Conservation (phyloP, 2,329 filamentous ascomycete genomes). For the Biscogniauxia mediterranea region DNA sequence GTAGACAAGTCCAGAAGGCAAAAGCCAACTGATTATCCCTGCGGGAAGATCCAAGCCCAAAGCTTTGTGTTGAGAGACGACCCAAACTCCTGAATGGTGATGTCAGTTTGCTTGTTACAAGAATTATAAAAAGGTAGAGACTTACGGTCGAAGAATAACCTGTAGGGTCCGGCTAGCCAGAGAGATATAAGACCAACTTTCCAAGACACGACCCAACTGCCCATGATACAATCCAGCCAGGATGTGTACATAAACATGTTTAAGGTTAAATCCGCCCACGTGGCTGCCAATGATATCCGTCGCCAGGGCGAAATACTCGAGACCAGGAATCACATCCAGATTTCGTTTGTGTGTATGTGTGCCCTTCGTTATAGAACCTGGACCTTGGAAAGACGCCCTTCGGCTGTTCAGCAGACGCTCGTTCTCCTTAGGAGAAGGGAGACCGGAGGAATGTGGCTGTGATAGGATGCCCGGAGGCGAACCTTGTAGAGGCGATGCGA, state of each 20-base stretch:
- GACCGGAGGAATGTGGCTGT: slow-evolving; percentile 48
- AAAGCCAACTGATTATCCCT: slow-evolving; percentile 66
- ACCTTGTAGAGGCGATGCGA: slow-evolving; percentile 52
- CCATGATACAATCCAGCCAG: slow-evolving; percentile 86
- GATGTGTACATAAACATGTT: slow-evolving; percentile 81
- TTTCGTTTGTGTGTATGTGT: slow-evolving; percentile 51
- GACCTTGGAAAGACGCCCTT: slow-evolving; percentile 51
- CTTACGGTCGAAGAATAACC: slow-evolving; percentile 73
- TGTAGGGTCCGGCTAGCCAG: slow-evolving; percentile 59
- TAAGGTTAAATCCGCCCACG: slow-evolving; percentile 73
- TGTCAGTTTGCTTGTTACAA: slow-evolving; percentile 6
- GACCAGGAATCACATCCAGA: slow-evolving; percentile 80
- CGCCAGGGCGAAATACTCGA: slow-evolving; percentile 86
- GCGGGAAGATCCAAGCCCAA: slow-evolving; percentile 37
- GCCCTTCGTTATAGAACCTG: slow-evolving; percentile 26
- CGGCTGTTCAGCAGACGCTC: slow-evolving; percentile 46
- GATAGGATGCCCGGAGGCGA: slow-evolving; percentile 49
- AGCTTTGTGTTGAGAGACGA: slow-evolving; percentile 40
- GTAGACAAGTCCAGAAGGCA: slow-evolving; percentile 90
- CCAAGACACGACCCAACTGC: slow-evolving; percentile 80
- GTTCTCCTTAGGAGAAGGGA: slow-evolving; percentile 53
- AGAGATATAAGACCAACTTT: slow-evolving; percentile 69
- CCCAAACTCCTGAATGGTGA: slow-evolving; percentile 43
- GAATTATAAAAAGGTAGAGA: slow-evolving; percentile 23
- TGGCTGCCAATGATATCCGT: slow-evolving; percentile 83